A percentile compares a stretch with the other conserved stretches of the same genome.
phyloP scores from a whole-genome alignment of 345 rosid species.

The Mangifera indica region DNA sequence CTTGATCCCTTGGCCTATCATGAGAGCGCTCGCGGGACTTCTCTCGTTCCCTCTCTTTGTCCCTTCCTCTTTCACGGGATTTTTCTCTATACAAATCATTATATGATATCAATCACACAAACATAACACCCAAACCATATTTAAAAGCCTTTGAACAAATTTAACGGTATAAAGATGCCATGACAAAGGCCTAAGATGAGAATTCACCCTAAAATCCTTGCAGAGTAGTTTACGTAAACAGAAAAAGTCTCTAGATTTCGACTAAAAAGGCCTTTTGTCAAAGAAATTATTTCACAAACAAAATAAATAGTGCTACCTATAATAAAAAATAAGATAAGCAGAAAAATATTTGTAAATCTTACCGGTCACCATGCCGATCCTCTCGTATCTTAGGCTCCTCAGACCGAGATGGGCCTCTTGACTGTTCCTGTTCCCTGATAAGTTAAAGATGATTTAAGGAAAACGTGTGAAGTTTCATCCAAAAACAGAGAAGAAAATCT shows the following conservation, averaged over 20 bases:
- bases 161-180: neutral
- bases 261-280: neutral
- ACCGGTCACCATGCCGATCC: constrained; percentile 67
- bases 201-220: neutral
- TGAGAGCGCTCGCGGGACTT: constrained; percentile 74
- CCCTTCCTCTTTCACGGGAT: constrained; percentile 84
- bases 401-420: constrained; percentile 57
- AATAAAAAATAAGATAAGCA: neutral
- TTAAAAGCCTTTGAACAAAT: neutral
- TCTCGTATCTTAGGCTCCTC: constrained; percentile 88
- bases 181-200: neutral
- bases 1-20: constrained; percentile 81
- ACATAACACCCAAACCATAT: neutral
- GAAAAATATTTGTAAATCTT: constrained; percentile 14
- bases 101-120: constrained; percentile 15
- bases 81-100: constrained; percentile 42
- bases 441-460: constrained; percentile 9
- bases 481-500: neutral
- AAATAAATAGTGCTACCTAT: neutral
- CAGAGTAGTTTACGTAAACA: neutral
- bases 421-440: constrained; percentile 63
- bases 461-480: neutral
- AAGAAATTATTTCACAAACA: neutral
- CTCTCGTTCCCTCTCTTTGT: constrained; percentile 67
- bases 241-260: neutral